These are phyloP conservation scores for Pseudogymnoascus sp. DNA, from an alignment of 2,329 filamentous ascomycete genomes.

Conservation along the genomic window DNA sequence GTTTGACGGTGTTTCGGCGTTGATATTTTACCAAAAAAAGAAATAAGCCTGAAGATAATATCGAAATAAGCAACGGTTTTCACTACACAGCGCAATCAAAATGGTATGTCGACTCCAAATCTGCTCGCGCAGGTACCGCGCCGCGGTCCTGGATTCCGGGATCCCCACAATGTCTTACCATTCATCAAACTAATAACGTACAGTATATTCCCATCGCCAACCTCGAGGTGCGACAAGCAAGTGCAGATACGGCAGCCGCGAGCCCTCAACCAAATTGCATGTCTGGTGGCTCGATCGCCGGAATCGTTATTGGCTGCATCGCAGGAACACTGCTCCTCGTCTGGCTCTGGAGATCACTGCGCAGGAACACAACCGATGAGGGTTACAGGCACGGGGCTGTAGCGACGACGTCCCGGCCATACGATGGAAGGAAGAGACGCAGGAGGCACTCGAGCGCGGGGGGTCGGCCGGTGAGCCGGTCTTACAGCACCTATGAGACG, in stretches of 20 bases:
- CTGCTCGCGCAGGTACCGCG: background rate
- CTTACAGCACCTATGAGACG: background rate
- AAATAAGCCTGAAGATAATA: background rate
- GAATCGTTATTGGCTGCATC: conserved; percentile 10
- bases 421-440: background rate
- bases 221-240: conserved; percentile 2
- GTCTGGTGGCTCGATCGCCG: conserved; percentile 5
- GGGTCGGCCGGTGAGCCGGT: conserved; percentile 1
- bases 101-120: background rate
- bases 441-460: background rate
- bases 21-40: background rate
- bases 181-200: background rate
- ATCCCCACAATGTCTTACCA: background rate
- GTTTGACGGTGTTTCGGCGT: background rate
- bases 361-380: background rate
- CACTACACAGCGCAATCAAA: background rate
- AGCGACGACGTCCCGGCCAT: background rate
- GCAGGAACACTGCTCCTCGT: background rate
- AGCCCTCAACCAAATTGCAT: conserved; percentile 8
- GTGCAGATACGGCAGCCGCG: background rate
- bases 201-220: conserved; percentile 7
- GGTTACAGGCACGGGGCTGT: background rate
- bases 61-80: background rate
- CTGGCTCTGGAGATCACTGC: conserved; percentile 1
- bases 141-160: background rate